These are phyloP conservation scores for Candida cerambycidarum DNA, from an alignment of 805 yeast genomes.

Conservation along the genomic window DNA sequence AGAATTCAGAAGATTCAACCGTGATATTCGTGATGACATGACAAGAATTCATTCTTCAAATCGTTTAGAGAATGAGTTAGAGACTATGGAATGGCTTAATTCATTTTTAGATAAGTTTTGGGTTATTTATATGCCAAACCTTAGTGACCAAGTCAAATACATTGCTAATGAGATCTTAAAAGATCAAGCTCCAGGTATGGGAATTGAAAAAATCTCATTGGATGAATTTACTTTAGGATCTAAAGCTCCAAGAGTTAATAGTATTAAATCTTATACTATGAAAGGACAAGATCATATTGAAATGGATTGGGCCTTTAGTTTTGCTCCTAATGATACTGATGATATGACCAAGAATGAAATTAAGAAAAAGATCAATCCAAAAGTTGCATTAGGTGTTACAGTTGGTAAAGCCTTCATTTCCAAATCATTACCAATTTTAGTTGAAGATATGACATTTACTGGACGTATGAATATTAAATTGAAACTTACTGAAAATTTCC, in stretches of 20 bases:
- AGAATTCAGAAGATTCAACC: conserved; percentile 73
- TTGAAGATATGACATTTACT: conserved; percentile 74
- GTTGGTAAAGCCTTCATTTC: conserved; percentile 80
- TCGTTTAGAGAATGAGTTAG: conserved; percentile 59
- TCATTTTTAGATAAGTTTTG: conserved; percentile 76
- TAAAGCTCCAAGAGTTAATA: conserved; percentile 73
- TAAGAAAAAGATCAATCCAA: conserved; percentile 70
- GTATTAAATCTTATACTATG: conserved; percentile 71
- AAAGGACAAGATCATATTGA: conserved; percentile 66
- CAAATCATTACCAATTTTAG: conserved; percentile 72
- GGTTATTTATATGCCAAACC: conserved; percentile 86
- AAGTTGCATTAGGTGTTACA: conserved; percentile 76
- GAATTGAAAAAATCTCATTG: conserved; percentile 69
- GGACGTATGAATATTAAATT: conserved; percentile 68
- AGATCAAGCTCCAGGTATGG: conserved; percentile 79
- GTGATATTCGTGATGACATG: conserved; percentile 76
- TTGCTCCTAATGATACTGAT: conserved; percentile 78
- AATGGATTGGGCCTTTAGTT: conserved; percentile 83
- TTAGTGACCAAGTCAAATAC: conserved; percentile 70
- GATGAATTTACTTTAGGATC: conserved; percentile 81
- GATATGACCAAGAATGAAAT: conserved; percentile 80
- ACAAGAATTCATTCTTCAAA: conserved; percentile 62
- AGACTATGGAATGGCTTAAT: conserved; percentile 82
- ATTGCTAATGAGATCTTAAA: conserved; percentile 67
- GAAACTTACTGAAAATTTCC: conserved; percentile 62